Conservation (phyloP, 164 flowering plant genomes). For the Kingdonia uniflora region DNA sequence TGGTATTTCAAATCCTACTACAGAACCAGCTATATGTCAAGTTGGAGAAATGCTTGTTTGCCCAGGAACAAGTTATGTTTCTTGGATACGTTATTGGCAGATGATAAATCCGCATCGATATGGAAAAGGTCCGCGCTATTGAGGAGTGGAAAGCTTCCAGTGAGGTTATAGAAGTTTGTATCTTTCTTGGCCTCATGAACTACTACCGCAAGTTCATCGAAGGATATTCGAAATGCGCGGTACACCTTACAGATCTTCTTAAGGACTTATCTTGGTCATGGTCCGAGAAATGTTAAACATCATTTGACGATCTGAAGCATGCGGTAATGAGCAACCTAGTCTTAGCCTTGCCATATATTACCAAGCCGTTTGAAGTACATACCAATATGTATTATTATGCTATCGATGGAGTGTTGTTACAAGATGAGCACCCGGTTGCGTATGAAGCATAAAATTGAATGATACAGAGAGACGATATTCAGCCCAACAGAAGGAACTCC, state of each 20-base stretch:
- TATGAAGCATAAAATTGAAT: constrained; percentile 2
- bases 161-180: neutral
- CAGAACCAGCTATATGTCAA: neutral
- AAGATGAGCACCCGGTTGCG: neutral
- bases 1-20: neutral
- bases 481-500: constrained; percentile 1
- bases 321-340: neutral
- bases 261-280: neutral
- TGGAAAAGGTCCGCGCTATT: too few relatives aligned
- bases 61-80: neutral
- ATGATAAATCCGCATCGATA: neutral
- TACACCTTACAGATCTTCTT: neutral
- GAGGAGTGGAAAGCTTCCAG: neutral
- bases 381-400: neutral
- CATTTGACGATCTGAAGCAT: neutral
- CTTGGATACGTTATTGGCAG: neutral
- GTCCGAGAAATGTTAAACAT: neutral
- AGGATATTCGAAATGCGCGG: neutral
- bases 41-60: neutral
- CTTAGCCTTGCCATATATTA: neutral
- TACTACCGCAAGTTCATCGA: neutral
- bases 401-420: neutral
- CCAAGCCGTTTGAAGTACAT: neutral
- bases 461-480: neutral
- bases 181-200: neutral